phyloP scores from a whole-genome alignment of 1,139 yeast genomes.

The Insectozyma bohioensis region DNA sequence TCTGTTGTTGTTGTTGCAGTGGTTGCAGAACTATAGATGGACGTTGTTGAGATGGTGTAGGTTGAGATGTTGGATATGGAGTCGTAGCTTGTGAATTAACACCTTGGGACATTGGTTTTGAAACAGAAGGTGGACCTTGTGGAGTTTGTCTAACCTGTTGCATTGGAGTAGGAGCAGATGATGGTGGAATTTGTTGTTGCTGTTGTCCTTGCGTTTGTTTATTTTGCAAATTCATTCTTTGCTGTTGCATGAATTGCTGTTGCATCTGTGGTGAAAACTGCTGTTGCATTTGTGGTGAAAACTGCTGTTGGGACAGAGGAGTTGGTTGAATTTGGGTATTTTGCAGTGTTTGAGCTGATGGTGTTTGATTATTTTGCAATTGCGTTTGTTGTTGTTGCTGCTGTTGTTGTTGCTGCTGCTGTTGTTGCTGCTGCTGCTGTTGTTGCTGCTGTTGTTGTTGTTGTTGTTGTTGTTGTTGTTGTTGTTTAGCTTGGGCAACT shows the following conservation, averaged over 20 bases:
- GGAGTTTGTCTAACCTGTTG: slow-evolving; percentile 13
- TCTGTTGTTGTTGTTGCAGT: slow-evolving; percentile 8
- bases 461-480: slow-evolving; percentile 12
- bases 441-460: slow-evolving; percentile 10
- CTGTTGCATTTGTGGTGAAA: neutral
- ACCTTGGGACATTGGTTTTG: slow-evolving; percentile 8
- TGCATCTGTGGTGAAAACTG: slow-evolving; percentile 2
- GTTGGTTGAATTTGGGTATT: slow-evolving; percentile 8
- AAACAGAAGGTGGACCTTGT: slow-evolving; percentile 8
- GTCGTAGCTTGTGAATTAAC: slow-evolving; percentile 9
- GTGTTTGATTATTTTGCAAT: slow-evolving; percentile 3
- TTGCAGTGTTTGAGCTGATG: slow-evolving; percentile 8
- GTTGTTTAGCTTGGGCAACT: slow-evolving; percentile 32
- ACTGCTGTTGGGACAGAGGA: slow-evolving; percentile 6
- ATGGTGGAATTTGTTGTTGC: slow-evolving; percentile 9
- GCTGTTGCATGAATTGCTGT: neutral
- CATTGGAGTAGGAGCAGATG: slow-evolving; percentile 9
- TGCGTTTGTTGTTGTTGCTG: slow-evolving; percentile 8
- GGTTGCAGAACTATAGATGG: slow-evolving; percentile 7
- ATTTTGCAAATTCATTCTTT: neutral
- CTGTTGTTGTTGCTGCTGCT: slow-evolving; percentile 9
- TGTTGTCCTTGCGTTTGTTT: neutral
- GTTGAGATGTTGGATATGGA: slow-evolving; percentile 10
- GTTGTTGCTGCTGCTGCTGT: slow-evolving; percentile 8
- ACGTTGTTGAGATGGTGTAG: slow-evolving; percentile 10